Evolutionary conservation across 139 green algal species (phyloP).

Genomic region (Chlorella sp.): DNA sequence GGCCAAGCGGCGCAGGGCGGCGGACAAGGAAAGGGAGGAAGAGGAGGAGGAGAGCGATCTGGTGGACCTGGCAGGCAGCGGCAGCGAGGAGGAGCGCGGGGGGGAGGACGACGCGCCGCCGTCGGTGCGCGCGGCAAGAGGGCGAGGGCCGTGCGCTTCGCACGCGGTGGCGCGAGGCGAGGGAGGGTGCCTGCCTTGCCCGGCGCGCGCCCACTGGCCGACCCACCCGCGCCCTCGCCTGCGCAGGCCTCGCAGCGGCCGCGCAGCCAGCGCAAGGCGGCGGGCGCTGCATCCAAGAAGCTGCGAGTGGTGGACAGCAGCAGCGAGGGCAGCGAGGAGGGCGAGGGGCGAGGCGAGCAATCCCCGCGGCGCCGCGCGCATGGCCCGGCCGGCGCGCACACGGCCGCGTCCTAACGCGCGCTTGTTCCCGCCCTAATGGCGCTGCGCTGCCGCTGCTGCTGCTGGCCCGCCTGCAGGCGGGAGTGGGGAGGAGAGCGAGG

Average conservation of each 20-base stretch:
- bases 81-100: neutral
- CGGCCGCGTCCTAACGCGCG: too few relatives aligned
- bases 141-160: too few relatives aligned
- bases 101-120: conserved; percentile 2
- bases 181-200: too few relatives aligned
- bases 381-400: too few relatives aligned
- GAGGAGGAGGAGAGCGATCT: neutral
- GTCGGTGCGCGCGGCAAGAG: neutral
- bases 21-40: neutral
- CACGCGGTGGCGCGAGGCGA: too few relatives aligned
- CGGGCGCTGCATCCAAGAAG: conserved; percentile 14
- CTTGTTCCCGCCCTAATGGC: too few relatives aligned
- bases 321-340: conserved; percentile 10
- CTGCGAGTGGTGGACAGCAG: neutral
- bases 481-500: neutral
- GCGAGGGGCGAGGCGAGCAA: too few relatives aligned
- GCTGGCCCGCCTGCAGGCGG: too few relatives aligned
- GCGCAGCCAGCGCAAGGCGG: conserved; percentile 21
- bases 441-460: too few relatives aligned
- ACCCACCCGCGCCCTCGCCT: neutral
- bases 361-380: too few relatives aligned
- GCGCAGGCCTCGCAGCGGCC: neutral
- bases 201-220: neutral
- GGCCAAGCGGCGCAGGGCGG: too few relatives aligned
- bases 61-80: neutral